Base-by-base conservation (phyloP, 2,329 filamentous ascomycete species). In the Aspergillus udagawae region DNA sequence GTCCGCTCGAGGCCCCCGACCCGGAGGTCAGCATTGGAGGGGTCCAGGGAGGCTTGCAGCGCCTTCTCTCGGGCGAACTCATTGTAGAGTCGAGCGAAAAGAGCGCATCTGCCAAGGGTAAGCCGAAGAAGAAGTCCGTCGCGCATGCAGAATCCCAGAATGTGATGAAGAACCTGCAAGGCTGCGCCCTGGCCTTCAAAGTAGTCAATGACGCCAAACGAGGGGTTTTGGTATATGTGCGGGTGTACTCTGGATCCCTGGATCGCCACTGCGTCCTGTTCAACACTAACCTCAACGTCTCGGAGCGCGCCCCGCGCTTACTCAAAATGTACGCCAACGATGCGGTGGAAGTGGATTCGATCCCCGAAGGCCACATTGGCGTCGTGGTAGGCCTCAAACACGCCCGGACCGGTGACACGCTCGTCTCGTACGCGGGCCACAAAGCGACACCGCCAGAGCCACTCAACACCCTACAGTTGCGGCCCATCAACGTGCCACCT, bases 351-450 rank as follows among this genome's bases (percentile, higher is more conserved):
- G 87, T 97, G 23, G 84, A 88, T 21, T 84, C 87, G 28, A 89
- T 99, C 41, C 80, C 85, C 3, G 86, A 91, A 0, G 94, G 94
- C 0, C 92, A 97, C 70, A 99, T 99, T 59, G 94, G 94, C 32
- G 94, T 96, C 3, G 88, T 99, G 52, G 87, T 90, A 14, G 94
- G 93, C 0, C 82, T 97, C 20, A 97, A 96, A 71, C 84, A 89
- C 66, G 89, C 93, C n/a, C 84, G 94, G 41, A 99, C 94, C 1
- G 94, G 94, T 1, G 94, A 99, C 69, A 99, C 94, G 0, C 76
- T 99, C 17, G 83, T 97, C 35, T 86, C 88, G 1, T 91, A 91
- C 64, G 80, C 83, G 25, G 84, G 84, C 6, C 78, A 81, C 47
- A 86, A 85, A 69, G 83, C 83, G 6, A 82, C 84, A 0, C 86